Conservation (phyloP, 176 grass and related monocot species). For the Luzula sylvatica region DNA sequence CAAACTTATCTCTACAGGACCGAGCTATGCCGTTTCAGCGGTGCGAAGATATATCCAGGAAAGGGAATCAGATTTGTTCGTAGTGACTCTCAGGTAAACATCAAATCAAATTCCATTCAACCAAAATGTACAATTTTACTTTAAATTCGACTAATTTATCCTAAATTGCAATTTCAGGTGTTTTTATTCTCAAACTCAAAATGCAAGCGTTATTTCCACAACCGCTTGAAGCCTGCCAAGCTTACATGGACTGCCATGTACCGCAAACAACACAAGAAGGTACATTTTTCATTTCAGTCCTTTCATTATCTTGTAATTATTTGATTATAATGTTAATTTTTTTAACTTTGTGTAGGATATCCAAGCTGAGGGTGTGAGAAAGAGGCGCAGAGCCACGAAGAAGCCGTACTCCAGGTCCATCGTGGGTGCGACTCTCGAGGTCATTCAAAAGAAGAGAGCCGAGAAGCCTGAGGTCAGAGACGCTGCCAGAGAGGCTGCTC, state of each 20-base stretch:
- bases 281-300: constrained; percentile 13
- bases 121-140: background rate
- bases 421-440: constrained; percentile 79
- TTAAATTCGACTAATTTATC: background rate
- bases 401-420: constrained; percentile 88
- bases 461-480: constrained; percentile 93
- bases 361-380: constrained; percentile 72
- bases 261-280: constrained; percentile 97
- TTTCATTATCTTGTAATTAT: background rate
- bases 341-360: constrained; percentile 37
- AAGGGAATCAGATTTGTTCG: constrained; percentile 85
- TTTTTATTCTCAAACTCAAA: constrained; percentile 90
- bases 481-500: constrained; percentile 85
- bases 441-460: constrained; percentile 81
- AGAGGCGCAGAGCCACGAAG: constrained; percentile 71
- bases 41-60: constrained; percentile 83
- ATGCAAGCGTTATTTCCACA: constrained; percentile 91
- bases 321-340: too few species aligned
- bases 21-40: constrained; percentile 92
- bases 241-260: constrained; percentile 94
- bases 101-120: background rate
- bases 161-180: constrained; percentile 29
- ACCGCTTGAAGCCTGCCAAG: constrained; percentile 86
- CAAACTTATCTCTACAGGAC: constrained; percentile 34
- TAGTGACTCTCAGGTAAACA: constrained; percentile 61